Conservation (phyloP, 2,329 filamentous ascomycete species). For the Chaetomiaceae sp. region DNA sequence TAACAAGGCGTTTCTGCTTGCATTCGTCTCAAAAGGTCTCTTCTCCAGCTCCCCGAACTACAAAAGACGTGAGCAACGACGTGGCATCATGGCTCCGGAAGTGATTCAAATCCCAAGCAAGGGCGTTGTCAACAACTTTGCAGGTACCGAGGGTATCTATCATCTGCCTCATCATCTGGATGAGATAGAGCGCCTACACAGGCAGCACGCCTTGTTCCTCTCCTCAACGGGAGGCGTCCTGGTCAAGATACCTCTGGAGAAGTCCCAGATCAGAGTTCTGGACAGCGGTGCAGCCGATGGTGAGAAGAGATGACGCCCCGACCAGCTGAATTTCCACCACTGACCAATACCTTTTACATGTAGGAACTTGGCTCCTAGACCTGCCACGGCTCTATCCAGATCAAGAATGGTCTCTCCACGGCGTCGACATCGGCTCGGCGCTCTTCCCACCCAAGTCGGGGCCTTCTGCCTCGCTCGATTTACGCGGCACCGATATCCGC, state of each 20-base stretch:
- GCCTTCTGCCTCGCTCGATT: background rate
- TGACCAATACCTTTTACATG: background rate
- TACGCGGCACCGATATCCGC: background rate
- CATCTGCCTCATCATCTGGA: background rate
- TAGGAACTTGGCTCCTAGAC: background rate
- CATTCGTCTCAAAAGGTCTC: no score
- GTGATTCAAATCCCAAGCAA: background rate
- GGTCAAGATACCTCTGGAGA: background rate
- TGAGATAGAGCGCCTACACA: background rate
- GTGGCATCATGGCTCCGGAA: no score
- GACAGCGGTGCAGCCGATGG: background rate
- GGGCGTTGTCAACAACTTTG: background rate
- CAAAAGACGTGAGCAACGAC: no score
- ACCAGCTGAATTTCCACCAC: background rate
- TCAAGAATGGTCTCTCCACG: slow-evolving; percentile 1
- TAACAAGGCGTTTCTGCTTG: no score
- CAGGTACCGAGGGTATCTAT: background rate
- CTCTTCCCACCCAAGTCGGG: background rate
- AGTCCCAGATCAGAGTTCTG: background rate
- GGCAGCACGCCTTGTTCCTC: background rate
- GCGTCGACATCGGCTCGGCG: background rate
- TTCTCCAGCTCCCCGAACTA: no score
- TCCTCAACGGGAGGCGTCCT: background rate
- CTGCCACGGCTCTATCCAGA: background rate
- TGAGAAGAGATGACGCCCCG: background rate